Evolutionary conservation across 2,329 filamentous ascomycete species (phyloP), one percentile per base, ranked within the genome.

Genomic region (Neonectria ditissima): DNA sequence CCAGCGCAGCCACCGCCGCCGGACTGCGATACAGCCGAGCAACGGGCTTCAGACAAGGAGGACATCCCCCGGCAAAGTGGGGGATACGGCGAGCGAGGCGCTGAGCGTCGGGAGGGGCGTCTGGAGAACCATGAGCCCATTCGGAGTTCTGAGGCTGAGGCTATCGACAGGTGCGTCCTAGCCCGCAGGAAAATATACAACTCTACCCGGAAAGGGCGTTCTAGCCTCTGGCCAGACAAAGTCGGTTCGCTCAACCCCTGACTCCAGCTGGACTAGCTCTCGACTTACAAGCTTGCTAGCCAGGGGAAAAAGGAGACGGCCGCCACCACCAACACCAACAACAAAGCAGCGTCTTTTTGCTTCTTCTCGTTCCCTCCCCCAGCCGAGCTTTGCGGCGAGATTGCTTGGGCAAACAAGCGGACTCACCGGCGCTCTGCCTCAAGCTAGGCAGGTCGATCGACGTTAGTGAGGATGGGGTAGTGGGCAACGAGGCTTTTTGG

Each of bases 101-200:
- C 34, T 37, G 14, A 37, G 24, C 26, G 28, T 32, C 28, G 28
- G 11, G 11, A 30, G 26, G 13, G 44, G 47, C 26, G n/a, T 50
- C 11, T 18, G 47, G 28, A 20, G 30, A 32, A 20, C n/a, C 18
- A 18, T 34, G 26, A 30, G 11, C 28, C n/a, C 45, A 18, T 30
- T 26, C 16, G 26, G 4, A 13, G 37, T 41, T 41, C 4, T 18
- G 37, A 37, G n/a, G 26, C n/a, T 20, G 28, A 50, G 18, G 28
- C 47, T 50, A 50, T 32, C n/a, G n/a, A 50, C 10, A 18, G 32
- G 26, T 50, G n/a, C 14, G 28, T 50, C 26, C n/a, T 50, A 50
- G 47, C 13, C n/a, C 11, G 43, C 22, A 13, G 26, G 18, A 13
- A 20, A 50, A 20, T 7, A 26, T 18, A 34, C 14, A 20, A 32